Evolutionary conservation across 768 basidiomycete species (phyloP), one percentile per base, ranked within the genome.

Genomic region (Phallus indusiatus): DNA sequence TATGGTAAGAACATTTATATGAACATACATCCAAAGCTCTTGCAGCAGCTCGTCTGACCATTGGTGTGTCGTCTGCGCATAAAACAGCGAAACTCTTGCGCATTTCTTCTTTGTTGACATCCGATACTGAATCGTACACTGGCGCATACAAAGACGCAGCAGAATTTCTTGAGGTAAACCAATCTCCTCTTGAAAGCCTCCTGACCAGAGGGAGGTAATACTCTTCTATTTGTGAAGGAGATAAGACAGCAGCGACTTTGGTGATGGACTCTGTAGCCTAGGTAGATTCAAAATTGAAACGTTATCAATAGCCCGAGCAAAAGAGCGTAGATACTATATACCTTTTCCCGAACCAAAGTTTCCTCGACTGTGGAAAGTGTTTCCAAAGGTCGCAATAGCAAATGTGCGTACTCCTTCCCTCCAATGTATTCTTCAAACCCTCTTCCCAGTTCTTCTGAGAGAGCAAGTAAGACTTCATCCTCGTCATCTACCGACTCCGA

Each of bases 401-500:
- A 70, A 75, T 96, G 92, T 12, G 93, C 96, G 64, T 83, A 78
- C 61, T 89, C 87, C 24, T 80, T 80, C 14, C 96, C 96, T 35
- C 96, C 96, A 56, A 97, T 82, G 70, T 96, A 98, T 63, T 98
- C 90, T 67, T 93, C 87, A 65, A 98, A 95, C 68, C 81, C 85
- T 69, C 81, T 81, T 47, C 96, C 96, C 20, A 99, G 75, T 70
- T 98, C 96, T 65, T 98, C 95, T 18, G 95, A 93, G 54, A 99
- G 77, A 5, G 94, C 95, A 49, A 99, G 80, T 47, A 99, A 77
- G 33, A 99, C 94, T 68, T 99, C 96, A 71, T 99, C 96, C 73
- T 99, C 96, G 68, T 99, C 96, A 72, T 99, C 96, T 64, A 99
- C 85, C n/a, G 93, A 94, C 68, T 99, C 95, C 75, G 94, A 92